These are phyloP conservation scores for Mycena haematopus DNA, from an alignment of 768 basidiomycete species.

Conservation along the genomic window DNA sequence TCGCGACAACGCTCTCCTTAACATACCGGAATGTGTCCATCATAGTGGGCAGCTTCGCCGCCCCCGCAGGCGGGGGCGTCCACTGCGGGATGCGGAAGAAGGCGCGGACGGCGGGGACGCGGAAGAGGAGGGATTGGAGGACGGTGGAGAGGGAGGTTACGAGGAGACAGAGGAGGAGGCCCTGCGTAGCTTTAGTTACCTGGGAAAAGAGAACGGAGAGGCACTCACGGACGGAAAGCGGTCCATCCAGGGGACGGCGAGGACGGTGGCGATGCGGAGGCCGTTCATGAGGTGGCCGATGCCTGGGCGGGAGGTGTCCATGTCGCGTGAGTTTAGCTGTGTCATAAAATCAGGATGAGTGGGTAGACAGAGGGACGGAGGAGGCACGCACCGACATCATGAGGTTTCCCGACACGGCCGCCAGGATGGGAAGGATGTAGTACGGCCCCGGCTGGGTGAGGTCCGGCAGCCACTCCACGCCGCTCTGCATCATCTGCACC, in stretches of 20 bases:
- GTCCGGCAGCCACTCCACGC: conserved; percentile 76
- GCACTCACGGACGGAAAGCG: conserved; percentile 69
- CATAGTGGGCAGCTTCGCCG: conserved; percentile 41
- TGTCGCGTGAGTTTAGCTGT: conserved; percentile 56
- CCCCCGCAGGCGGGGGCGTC: conserved; percentile 35
- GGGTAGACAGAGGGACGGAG: background rate
- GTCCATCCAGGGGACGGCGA: conserved; percentile 52
- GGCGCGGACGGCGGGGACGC: conserved; percentile 48
- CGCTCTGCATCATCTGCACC: conserved; percentile 77
- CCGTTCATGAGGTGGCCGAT: conserved; percentile 74
- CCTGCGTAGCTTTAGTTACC: conserved; percentile 33
- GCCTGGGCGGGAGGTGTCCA: conserved; percentile 58
- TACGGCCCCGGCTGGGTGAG: conserved; percentile 81
- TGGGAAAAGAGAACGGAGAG: conserved; percentile 14
- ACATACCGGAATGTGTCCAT: conserved; percentile 15
- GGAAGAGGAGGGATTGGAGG: conserved; percentile 56
- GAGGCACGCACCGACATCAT: conserved; percentile 67
- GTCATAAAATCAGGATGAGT: background rate
- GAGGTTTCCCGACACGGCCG: conserved; percentile 64
- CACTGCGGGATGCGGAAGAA: conserved; percentile 43
- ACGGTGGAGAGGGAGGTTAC: conserved; percentile 51
- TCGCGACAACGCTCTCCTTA: background rate
- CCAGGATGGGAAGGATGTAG: conserved; percentile 69
- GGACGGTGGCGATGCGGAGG: conserved; percentile 63
- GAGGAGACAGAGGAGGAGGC: conserved; percentile 50